phyloP scores from a whole-genome alignment of 441 rosid species.

The Mallotus japonicus region DNA sequence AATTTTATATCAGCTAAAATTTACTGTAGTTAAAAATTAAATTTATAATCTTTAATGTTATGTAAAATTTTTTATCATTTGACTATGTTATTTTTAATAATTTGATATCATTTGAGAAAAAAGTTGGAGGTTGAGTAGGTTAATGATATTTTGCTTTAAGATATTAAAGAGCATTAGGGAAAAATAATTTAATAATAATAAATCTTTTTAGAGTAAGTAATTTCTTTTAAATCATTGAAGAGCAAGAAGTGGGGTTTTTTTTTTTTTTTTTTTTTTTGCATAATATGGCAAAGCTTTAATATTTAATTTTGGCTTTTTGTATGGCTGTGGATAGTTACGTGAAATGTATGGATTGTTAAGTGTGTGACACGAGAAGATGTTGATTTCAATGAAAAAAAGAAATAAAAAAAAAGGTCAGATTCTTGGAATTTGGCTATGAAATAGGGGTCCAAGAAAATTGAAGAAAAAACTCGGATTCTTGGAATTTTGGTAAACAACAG shows the following conservation, averaged over 20 bases:
- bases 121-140: too few relatives aligned
- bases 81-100: too few relatives aligned
- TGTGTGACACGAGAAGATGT: not conserved
- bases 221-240: too few relatives aligned
- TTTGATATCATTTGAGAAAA: too few relatives aligned
- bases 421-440: conserved; percentile 11
- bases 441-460: not conserved
- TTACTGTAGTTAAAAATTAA: too few relatives aligned
- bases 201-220: not conserved
- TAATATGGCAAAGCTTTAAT: not conserved
- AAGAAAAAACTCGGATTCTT: conserved; percentile 1
- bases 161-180: too few relatives aligned
- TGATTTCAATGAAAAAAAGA: not conserved
- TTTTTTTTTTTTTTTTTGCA: too few relatives aligned
- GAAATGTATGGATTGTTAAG: not conserved
- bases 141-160: too few relatives aligned
- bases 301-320: not conserved
- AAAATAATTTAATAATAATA: too few relatives aligned
- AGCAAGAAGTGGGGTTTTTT: not conserved
- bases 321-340: not conserved
- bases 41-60: too few relatives aligned
- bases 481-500: conserved; percentile 7
- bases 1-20: too few relatives aligned
- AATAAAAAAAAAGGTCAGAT: not conserved
- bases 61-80: too few relatives aligned